A percentile compares a stretch with the other conserved stretches of the same genome.
Evolutionary conservation across 495 filamentous ascomycete genomes (phyloP).

Genomic region (Mytilinidion resinicola): DNA sequence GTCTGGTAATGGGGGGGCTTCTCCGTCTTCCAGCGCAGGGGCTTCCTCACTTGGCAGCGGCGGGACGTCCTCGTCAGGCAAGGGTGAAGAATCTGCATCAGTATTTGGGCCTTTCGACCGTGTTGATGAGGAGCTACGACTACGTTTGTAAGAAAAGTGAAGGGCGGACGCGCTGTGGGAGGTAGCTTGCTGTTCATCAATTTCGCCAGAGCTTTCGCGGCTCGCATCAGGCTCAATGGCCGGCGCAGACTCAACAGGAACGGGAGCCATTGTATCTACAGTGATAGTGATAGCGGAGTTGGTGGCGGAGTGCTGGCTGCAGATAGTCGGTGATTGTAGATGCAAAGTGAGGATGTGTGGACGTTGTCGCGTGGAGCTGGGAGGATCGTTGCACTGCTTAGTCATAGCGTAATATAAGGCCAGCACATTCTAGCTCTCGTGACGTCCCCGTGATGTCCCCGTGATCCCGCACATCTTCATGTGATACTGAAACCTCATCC

Average conservation of each 20-base stretch:
- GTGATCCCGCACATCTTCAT: too few species aligned
- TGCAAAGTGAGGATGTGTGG: too few species aligned
- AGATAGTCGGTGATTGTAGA: too few species aligned
- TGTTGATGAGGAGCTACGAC: background rate
- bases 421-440: too few species aligned
- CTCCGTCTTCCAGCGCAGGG: slow-evolving; percentile 23
- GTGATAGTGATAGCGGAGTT: background rate
- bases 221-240: background rate
- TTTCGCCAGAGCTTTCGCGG: background rate
- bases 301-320: too few species aligned
- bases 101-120: background rate
- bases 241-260: background rate
- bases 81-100: slow-evolving; percentile 15
- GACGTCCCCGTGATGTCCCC: too few species aligned
- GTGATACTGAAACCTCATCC: too few species aligned
- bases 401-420: too few species aligned
- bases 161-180: background rate
- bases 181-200: background rate
- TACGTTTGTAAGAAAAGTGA: background rate
- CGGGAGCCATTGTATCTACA: slow-evolving; percentile 1
- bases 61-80: slow-evolving; percentile 31
- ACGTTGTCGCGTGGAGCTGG: too few species aligned
- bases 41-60: slow-evolving; percentile 30
- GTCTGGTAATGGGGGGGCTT: slow-evolving; percentile 44
- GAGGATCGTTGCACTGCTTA: too few species aligned